These are phyloP conservation scores for Cornus suecica DNA, from an alignment of 148 eudicot genomes.

Conservation along the genomic window DNA sequence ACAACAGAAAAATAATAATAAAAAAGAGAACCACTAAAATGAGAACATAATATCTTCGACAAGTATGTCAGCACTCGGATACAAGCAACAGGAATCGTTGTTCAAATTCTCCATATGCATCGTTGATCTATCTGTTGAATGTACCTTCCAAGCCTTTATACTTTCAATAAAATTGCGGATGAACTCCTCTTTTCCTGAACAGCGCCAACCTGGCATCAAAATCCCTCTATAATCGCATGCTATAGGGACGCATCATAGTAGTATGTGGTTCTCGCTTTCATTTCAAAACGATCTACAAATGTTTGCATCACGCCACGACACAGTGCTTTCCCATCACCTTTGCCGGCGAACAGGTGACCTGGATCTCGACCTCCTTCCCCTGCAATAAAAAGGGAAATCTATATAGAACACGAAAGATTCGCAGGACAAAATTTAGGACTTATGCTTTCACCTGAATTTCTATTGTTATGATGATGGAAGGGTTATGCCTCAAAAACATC, in stretches of 20 bases:
- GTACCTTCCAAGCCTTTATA: background rate
- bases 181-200: background rate
- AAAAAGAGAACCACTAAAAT: too few relatives aligned
- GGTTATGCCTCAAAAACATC: constrained; percentile 4
- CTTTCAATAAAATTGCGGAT: background rate
- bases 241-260: background rate
- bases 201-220: background rate
- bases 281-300: background rate
- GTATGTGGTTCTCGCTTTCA: background rate
- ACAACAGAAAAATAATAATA: too few relatives aligned
- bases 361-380: constrained; percentile 65
- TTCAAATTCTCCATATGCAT: background rate
- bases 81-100: background rate
- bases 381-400: constrained; percentile 25
- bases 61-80: background rate
- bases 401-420: background rate
- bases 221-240: too few relatives aligned
- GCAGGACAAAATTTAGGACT: background rate
- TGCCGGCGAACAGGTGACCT: constrained; percentile 66
- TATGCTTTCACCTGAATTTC: constrained; percentile 26
- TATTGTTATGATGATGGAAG: constrained; percentile 14
- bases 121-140: background rate
- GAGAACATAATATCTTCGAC: background rate
- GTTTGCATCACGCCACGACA: background rate
- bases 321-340: constrained; percentile 30